A percentile compares a stretch with the other conserved stretches of the same genome.
Conservation (phyloP, 2,329 filamentous ascomycete genomes). For the Didymella glomerata region DNA sequence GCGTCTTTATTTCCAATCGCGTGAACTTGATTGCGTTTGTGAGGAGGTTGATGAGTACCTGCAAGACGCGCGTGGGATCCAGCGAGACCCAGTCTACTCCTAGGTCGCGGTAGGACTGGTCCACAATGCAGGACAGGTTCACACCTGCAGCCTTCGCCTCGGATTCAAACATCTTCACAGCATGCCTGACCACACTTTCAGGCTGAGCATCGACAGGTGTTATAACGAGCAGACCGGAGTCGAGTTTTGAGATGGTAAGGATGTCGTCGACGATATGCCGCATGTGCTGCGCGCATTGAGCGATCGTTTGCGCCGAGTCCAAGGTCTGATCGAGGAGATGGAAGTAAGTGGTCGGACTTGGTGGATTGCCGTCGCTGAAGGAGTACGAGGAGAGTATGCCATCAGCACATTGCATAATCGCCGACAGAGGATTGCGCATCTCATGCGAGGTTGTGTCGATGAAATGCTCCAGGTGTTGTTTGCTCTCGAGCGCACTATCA, state of each 20-base stretch:
- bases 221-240: constrained; percentile 54
- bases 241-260: constrained; percentile 56
- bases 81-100: constrained; percentile 52
- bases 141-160: constrained; percentile 46
- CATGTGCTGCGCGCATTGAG: constrained; percentile 56
- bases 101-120: constrained; percentile 50
- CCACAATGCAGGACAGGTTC: constrained; percentile 38
- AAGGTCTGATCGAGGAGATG: constrained; percentile 35
- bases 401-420: constrained; percentile 56
- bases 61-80: constrained; percentile 54
- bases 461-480: constrained; percentile 47
- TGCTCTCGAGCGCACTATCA: constrained; percentile 43
- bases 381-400: constrained; percentile 44
- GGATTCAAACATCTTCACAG: constrained; percentile 51
- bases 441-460: constrained; percentile 52
- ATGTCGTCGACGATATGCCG: constrained; percentile 59
- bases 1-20: constrained; percentile 39
- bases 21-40: constrained; percentile 59
- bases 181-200: constrained; percentile 43
- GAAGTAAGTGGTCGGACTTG: constrained; percentile 23
- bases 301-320: constrained; percentile 54
- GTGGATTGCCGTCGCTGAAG: constrained; percentile 15
- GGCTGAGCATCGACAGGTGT: constrained; percentile 52
- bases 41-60: constrained; percentile 50
- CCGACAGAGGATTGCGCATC: constrained; percentile 56